phyloP scores from a whole-genome alignment of 768 basidiomycete species.

The Suillus sp. region DNA sequence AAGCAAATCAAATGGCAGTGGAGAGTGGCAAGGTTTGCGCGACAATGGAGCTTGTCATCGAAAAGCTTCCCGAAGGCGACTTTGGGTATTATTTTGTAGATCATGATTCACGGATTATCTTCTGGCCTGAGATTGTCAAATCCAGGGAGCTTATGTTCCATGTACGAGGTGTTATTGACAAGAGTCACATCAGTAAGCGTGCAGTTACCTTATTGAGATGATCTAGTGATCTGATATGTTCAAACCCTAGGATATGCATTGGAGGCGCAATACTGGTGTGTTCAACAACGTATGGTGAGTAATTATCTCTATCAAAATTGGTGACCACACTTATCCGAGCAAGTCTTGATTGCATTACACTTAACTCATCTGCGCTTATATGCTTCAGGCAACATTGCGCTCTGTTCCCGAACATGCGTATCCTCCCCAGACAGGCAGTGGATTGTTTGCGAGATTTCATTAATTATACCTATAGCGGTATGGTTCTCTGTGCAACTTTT shows the following conservation, averaged over 20 bases:
- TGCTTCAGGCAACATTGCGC: slow-evolving; percentile 29
- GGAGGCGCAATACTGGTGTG: slow-evolving; percentile 11
- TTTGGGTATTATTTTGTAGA: slow-evolving; percentile 49
- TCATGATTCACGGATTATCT: slow-evolving; percentile 42
- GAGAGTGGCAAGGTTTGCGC: background rate
- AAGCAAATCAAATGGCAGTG: background rate
- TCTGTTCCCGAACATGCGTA: slow-evolving; percentile 16
- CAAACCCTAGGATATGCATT: slow-evolving; percentile 7
- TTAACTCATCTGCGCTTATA: background rate
- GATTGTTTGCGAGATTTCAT: slow-evolving; percentile 13
- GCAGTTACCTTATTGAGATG: background rate
- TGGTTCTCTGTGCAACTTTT: background rate
- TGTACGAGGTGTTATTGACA: slow-evolving; percentile 28
- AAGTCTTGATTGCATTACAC: background rate
- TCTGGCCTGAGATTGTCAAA: slow-evolving; percentile 44
- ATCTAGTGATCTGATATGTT: background rate
- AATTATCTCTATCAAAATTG: background rate
- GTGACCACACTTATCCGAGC: background rate
- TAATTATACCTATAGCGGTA: slow-evolving; percentile 14
- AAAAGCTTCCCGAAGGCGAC: background rate
- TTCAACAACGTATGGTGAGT: background rate
- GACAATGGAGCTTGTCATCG: slow-evolving; percentile 2
- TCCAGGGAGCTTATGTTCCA: slow-evolving; percentile 34
- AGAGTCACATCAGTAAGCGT: slow-evolving; percentile 16
- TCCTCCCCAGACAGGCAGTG: background rate